phyloP scores from a whole-genome alignment of 1,139 yeast genomes.

The Candida smagusa region DNA sequence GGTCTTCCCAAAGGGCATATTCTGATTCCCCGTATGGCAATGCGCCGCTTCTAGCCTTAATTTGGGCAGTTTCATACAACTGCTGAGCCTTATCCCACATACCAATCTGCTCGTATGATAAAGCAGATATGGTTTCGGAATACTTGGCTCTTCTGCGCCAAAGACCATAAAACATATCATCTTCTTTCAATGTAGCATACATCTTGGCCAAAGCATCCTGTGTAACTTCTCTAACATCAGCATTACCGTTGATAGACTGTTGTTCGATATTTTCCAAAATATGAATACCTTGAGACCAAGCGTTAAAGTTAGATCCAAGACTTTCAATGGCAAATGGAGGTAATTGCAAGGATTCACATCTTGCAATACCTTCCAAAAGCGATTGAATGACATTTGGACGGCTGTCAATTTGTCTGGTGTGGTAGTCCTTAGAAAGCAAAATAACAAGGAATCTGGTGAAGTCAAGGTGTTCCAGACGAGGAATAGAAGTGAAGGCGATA shows the following conservation, averaged over 20 bases:
- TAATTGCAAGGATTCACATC: conserved; percentile 69
- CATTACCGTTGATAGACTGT: conserved; percentile 62
- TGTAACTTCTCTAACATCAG: conserved; percentile 78
- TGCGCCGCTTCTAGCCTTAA: conserved; percentile 93
- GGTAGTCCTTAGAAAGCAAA: conserved; percentile 85
- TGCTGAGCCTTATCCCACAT: conserved; percentile 94
- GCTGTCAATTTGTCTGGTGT: conserved; percentile 79
- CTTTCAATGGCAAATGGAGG: conserved; percentile 95
- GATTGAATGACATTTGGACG: conserved; percentile 88
- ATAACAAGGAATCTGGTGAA: conserved; percentile 77
- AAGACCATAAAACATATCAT: conserved; percentile 94
- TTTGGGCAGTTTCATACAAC: conserved; percentile 94
- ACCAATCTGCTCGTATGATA: conserved; percentile 93
- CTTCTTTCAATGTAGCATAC: conserved; percentile 86
- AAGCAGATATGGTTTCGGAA: conserved; percentile 86
- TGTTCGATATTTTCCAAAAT: conserved; percentile 74
- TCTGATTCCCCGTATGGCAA: conserved; percentile 95
- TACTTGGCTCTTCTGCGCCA: conserved; percentile 97
- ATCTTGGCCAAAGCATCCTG: conserved; percentile 89
- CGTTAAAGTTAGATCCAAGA: conserved; percentile 79
- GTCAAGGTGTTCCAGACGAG: conserved; percentile 77
- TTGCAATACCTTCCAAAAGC: conserved; percentile 74
- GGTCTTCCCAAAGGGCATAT: conserved; percentile 97
- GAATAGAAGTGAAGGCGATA: conserved; percentile 66
- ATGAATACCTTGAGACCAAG: conserved; percentile 89